Conservation (phyloP, 169 alveolate species). For the Pseudocohnilembus persalinus region DNA sequence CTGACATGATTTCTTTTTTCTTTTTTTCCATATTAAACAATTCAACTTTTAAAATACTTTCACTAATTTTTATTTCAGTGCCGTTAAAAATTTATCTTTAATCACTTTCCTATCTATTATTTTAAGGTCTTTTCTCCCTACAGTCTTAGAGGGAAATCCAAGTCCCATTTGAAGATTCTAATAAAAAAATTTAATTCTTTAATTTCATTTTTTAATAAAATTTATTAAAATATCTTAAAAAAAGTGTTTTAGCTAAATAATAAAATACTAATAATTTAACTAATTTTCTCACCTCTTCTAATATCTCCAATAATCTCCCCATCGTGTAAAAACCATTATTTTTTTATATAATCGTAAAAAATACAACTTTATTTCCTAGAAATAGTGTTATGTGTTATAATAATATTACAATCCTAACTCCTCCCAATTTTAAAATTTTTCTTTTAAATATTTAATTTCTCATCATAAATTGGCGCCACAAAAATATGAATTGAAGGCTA, state of each 20-base stretch:
- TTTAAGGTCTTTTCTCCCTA: constrained; percentile 24
- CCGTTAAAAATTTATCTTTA: constrained; percentile 32
- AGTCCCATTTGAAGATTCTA: constrained; percentile 42
- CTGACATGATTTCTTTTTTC: neutral
- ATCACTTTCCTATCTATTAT: constrained; percentile 35
- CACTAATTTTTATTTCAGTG: constrained; percentile 44
- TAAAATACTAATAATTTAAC: no score
- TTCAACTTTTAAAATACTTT: constrained; percentile 33
- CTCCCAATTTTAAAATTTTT: constrained; percentile 5
- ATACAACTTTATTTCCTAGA: constrained; percentile 23
- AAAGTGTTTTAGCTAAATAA: no score
- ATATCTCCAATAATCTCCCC: constrained; percentile 40
- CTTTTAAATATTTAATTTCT: neutral
- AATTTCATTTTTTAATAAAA: no score
- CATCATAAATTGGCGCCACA: neutral
- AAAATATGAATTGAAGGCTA: constrained; percentile 5
- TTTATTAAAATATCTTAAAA: no score
- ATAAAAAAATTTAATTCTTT: no score
- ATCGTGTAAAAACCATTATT: constrained; percentile 40
- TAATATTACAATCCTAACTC: constrained; percentile 8
- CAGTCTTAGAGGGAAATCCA: constrained; percentile 47
- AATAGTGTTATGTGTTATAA: constrained; percentile 6
- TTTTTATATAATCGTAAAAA: neutral
- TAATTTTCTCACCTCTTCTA: neutral
- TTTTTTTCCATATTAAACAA: constrained; percentile 2